Conservation (phyloP, 2,329 filamentous ascomycete species). For the Elsinoe fawcettii region DNA sequence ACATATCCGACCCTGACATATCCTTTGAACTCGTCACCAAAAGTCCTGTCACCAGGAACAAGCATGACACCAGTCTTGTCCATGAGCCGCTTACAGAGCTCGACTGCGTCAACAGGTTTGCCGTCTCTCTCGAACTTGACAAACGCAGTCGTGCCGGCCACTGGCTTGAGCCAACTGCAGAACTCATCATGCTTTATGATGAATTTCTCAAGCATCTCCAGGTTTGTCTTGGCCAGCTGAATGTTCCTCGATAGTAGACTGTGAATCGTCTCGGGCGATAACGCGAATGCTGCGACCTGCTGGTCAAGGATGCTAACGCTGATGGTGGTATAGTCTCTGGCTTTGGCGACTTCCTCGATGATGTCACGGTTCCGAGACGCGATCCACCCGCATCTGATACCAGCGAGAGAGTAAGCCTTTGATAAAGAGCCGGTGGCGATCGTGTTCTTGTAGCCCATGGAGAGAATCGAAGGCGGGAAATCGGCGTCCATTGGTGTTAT, state of each 20-base stretch:
- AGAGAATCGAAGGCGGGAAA: slow-evolving; percentile 60
- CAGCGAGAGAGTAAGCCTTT: slow-evolving; percentile 76
- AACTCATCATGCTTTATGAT: slow-evolving; percentile 56
- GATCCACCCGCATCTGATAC: slow-evolving; percentile 77
- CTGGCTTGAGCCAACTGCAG: slow-evolving; percentile 65
- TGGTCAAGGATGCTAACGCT: slow-evolving; percentile 79
- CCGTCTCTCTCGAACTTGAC: slow-evolving; percentile 58
- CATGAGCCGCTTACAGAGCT: slow-evolving; percentile 61
- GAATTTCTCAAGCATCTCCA: slow-evolving; percentile 59
- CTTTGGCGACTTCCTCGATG: slow-evolving; percentile 55
- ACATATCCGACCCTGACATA: slow-evolving; percentile 73
- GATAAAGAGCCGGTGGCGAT: slow-evolving; percentile 74
- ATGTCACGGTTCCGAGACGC: slow-evolving; percentile 57
- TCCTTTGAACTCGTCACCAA: slow-evolving; percentile 66
- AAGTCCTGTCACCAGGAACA: slow-evolving; percentile 64
- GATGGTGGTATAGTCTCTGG: slow-evolving; percentile 78
- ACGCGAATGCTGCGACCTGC: slow-evolving; percentile 65
- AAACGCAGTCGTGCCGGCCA: slow-evolving; percentile 72
- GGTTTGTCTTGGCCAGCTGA: slow-evolving; percentile 59
- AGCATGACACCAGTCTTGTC: slow-evolving; percentile 65
- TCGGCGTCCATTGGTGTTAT: slow-evolving; percentile 46
- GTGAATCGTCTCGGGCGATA: slow-evolving; percentile 58
- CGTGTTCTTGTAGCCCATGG: slow-evolving; percentile 62
- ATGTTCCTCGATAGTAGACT: slow-evolving; percentile 56
- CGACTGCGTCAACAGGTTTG: slow-evolving; percentile 63